These are phyloP conservation scores for Centaurea solstitialis DNA, from an alignment of 129 eudicot species.

Conservation along the genomic window DNA sequence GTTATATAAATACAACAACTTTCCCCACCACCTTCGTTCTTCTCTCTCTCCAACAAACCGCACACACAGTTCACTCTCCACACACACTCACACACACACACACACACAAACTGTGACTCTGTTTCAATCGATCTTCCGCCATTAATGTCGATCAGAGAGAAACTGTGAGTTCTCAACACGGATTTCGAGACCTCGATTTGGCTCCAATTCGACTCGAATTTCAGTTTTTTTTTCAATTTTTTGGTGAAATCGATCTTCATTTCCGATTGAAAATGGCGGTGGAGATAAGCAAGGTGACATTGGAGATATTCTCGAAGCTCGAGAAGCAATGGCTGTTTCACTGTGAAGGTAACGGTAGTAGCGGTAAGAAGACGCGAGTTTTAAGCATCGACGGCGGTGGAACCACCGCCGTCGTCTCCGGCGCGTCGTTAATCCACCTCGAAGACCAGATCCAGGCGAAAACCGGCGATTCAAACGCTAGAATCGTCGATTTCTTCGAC, in stretches of 20 bases:
- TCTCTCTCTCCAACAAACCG: background rate
- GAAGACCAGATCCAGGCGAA: slow-evolving; percentile 80
- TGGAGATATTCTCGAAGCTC: slow-evolving; percentile 91
- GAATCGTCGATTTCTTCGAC: slow-evolving; percentile 78
- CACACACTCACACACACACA: background rate
- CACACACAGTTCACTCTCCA: slow-evolving; percentile 9
- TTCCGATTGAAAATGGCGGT: slow-evolving; percentile 19
- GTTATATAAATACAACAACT: slow-evolving; percentile 33
- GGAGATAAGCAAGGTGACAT: slow-evolving; percentile 66
- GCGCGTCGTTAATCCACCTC: slow-evolving; percentile 56
- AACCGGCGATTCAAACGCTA: slow-evolving; percentile 64
- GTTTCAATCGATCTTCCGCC: slow-evolving; percentile 24
- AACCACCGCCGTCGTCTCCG: slow-evolving; percentile 59
- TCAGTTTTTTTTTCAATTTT: too few relatives aligned
- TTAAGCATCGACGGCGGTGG: slow-evolving; percentile 92
- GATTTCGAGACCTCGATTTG: slow-evolving; percentile 10
- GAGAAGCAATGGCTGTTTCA: slow-evolving; percentile 90
- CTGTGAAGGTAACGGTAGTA: slow-evolving; percentile 31
- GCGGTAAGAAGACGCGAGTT: slow-evolving; percentile 60
- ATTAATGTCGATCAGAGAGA: slow-evolving; percentile 42
- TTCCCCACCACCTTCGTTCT: slow-evolving; percentile 36
- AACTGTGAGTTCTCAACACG: slow-evolving; percentile 48
- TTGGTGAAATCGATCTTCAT: slow-evolving; percentile 1
- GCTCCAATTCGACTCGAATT: background rate
- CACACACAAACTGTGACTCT: slow-evolving; percentile 29